phyloP scores from a whole-genome alignment of 2,329 filamentous ascomycete genomes.

The Daldinia sp. region DNA sequence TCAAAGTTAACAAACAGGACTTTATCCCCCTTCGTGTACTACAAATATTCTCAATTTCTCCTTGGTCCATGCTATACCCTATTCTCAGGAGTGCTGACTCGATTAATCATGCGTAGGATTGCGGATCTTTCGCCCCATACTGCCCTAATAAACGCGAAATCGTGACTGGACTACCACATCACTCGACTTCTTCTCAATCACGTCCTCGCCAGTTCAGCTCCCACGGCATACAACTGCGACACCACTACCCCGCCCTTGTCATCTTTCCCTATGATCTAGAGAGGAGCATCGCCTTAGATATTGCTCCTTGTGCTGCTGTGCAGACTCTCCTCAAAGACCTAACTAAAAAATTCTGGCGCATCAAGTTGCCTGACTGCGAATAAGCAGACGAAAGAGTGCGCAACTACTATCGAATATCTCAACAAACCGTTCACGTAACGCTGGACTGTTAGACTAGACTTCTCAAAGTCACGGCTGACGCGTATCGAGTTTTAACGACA shows the following conservation, averaged over 20 bases:
- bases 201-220: constrained; percentile 15
- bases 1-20: constrained; percentile 32
- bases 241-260: constrained; percentile 23
- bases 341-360: constrained; percentile 18
- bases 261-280: constrained; percentile 8
- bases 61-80: constrained; percentile 10
- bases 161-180: constrained; percentile 17
- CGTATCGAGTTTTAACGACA: constrained; percentile 17
- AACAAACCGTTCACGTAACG: constrained; percentile 8
- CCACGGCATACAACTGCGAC: constrained; percentile 19
- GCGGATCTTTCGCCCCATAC: constrained; percentile 7
- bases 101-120: constrained; percentile 24
- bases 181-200: constrained; percentile 9
- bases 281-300: constrained; percentile 11
- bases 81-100: constrained; percentile 30
- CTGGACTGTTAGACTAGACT: constrained; percentile 1
- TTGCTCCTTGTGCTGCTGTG: constrained; percentile 26
- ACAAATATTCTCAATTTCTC: constrained; percentile 16
- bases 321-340: constrained; percentile 22
- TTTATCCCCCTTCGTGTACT: constrained; percentile 23
- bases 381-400: constrained; percentile 8
- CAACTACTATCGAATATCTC: constrained; percentile 13
- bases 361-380: constrained; percentile 10
- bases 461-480: constrained; percentile 20
- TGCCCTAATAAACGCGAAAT: constrained; percentile 13